Conservation (phyloP, 2,329 filamentous ascomycete genomes). For the Aspergillus jensenii region DNA sequence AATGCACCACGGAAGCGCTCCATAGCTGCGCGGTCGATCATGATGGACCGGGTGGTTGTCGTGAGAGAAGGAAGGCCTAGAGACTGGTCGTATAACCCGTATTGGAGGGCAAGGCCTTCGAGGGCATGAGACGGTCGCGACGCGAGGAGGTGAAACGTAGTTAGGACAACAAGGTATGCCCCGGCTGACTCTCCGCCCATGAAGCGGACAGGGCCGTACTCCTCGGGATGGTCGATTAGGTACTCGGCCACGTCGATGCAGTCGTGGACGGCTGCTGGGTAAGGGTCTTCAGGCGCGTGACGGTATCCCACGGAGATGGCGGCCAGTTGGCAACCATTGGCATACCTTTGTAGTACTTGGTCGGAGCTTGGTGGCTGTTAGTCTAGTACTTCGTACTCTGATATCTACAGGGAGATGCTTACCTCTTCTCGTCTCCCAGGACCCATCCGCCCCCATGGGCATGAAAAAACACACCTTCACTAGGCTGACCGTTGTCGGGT, state of each 20-base stretch:
- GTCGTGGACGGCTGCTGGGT: slow-evolving; percentile 43
- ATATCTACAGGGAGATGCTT: background rate
- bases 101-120: background rate
- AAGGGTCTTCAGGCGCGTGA: slow-evolving; percentile 60
- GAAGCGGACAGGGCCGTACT: slow-evolving; percentile 7
- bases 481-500: slow-evolving; percentile 44
- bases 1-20: background rate
- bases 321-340: slow-evolving; percentile 49
- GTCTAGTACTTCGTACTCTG: background rate
- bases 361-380: slow-evolving; percentile 40
- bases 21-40: background rate
- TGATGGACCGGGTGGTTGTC: background rate
- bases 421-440: slow-evolving; percentile 25
- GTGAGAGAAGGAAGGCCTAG: slow-evolving; percentile 1
- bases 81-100: slow-evolving; percentile 1
- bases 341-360: slow-evolving; percentile 49
- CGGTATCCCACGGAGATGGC: slow-evolving; percentile 60
- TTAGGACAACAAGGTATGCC: background rate
- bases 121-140: background rate
- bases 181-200: slow-evolving; percentile 8
- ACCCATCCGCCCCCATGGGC: slow-evolving; percentile 56
- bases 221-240: background rate
- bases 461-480: slow-evolving; percentile 53
- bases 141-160: background rate
- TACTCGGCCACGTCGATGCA: slow-evolving; percentile 5